A percentile compares a stretch with the other conserved stretches of the same genome.
Evolutionary conservation across 768 basidiomycete species (phyloP).

Genomic region (Rhizopogon salebrosus): DNA sequence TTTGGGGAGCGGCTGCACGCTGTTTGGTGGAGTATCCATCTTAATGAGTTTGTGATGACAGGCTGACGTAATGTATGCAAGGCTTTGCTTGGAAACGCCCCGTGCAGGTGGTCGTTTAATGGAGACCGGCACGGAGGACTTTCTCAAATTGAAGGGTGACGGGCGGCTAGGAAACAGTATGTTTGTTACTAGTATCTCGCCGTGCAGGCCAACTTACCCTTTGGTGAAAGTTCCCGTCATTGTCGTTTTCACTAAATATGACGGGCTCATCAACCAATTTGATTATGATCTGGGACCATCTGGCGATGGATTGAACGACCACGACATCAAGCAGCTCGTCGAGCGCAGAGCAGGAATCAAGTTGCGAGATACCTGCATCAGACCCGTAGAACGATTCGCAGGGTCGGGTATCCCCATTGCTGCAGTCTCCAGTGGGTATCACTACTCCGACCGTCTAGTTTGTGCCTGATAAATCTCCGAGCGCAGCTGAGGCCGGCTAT

Average conservation of each 20-base stretch:
- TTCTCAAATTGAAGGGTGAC: background rate
- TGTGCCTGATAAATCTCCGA: background rate
- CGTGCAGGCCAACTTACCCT: background rate
- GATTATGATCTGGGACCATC: background rate
- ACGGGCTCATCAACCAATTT: background rate
- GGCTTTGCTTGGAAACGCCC: slow-evolving; percentile 2
- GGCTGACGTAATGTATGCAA: background rate
- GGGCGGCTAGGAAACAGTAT: background rate
- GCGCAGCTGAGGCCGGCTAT: background rate
- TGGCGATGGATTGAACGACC: background rate
- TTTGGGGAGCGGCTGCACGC: slow-evolving; percentile 10
- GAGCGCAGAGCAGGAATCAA: background rate
- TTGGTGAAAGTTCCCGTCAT: slow-evolving; percentile 1
- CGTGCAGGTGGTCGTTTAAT: background rate
- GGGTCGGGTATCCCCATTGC: background rate
- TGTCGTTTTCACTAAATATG: slow-evolving; percentile 4
- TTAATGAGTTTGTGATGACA: background rate
- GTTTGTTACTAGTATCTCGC: background rate
- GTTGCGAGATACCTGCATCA: background rate
- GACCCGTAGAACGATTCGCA: background rate
- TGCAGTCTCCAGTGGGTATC: background rate
- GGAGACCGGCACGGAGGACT: background rate
- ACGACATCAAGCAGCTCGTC: background rate
- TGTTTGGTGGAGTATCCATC: slow-evolving; percentile 5
- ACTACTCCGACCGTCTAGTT: background rate